A percentile compares a stretch with the other conserved stretches of the same genome.
phyloP scores from a whole-genome alignment of 2,329 filamentous ascomycete species.

The Grosmannia serpens region DNA sequence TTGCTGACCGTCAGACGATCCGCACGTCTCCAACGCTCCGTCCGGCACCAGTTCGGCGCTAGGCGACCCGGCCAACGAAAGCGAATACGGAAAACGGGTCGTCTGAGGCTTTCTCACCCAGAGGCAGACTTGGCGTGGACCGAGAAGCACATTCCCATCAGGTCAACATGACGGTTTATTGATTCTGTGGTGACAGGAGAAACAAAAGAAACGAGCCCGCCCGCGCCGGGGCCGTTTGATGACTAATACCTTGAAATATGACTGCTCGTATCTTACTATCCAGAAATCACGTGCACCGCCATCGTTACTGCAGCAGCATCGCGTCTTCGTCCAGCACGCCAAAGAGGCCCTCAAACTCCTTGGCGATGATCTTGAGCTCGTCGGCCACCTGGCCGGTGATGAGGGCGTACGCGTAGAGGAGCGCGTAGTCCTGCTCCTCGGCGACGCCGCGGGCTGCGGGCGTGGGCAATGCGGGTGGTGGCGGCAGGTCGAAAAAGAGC shows the following conservation, averaged over 20 bases:
- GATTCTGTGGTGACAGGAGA: no score
- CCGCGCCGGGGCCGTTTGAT: no score
- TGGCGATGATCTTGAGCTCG: constrained; percentile 48
- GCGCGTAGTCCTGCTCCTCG: constrained; percentile 73
- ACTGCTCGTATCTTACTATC: no score
- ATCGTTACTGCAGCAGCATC: constrained; percentile 37
- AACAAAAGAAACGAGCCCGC: no score
- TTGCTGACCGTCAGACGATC: neutral
- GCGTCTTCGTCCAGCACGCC: constrained; percentile 51
- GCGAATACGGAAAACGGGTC: neutral
- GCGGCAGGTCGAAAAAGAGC: neutral
- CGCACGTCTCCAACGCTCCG: neutral
- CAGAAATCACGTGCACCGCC: neutral
- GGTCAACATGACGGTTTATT: no score
- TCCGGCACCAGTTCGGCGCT: neutral
- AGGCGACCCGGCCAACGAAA: neutral
- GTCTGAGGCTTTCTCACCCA: no score
- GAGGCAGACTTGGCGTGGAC: no score
- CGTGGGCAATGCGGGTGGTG: neutral
- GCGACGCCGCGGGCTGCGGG: neutral
- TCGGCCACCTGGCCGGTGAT: constrained; percentile 56
- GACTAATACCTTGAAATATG: no score
- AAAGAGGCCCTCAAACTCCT: constrained; percentile 51
- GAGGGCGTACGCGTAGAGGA: constrained; percentile 81
- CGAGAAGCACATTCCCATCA: no score